Base-by-base conservation (phyloP, 2,329 filamentous ascomycete genomes). In the Sordariomycetes sp. region DNA sequence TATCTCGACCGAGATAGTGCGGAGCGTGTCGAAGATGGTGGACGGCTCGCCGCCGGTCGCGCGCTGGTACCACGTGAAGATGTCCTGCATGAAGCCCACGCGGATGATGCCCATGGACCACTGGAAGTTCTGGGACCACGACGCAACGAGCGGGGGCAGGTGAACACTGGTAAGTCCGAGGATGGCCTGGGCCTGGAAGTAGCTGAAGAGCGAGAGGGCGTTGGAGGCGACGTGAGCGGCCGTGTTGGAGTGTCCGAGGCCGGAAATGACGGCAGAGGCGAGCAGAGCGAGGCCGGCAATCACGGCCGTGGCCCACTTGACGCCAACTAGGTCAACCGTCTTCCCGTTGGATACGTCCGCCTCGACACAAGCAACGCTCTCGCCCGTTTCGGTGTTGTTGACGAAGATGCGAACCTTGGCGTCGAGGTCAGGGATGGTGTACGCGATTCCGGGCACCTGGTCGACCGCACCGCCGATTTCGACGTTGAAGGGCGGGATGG, bases 21-120 rank as follows among this genome's bases (percentile, higher is more conserved):
- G 79, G 55, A 95, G 76, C 28, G 82, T 84, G 61, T 89, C 86
- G 52, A 96, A 81, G 36, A 95, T 77, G 17, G 83, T 87, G 3
- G 89, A 85, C 0, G 92, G 88, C 0, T 81, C 90, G 61, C 92
- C 92, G 56, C 92, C 92, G 2, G 92, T 97, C 2, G 92, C 82
- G 60, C 91, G 87, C 73, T 96, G 91, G 68, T 96, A 97, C 92
- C 92, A 97, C 39, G 90, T 95, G 60, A 89, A 89, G 66, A 96
- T 88, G 53, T 77, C 77, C 74, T 97, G 90, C 73, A 96, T 81
- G 69, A 95, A 96, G n/a, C 76, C 77, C 50, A 96, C 79, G 55
- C 82, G 81, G 65, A 97, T 95, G 65, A 97, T 90, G 64, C 92
- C 92, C 89, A 97, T 94, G 66, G 87, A 95, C 92, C 92, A 97